Evolutionary conservation across 768 basidiomycete species (phyloP), one percentile per base, ranked within the genome.

Genomic region (Mycena polygramma): DNA sequence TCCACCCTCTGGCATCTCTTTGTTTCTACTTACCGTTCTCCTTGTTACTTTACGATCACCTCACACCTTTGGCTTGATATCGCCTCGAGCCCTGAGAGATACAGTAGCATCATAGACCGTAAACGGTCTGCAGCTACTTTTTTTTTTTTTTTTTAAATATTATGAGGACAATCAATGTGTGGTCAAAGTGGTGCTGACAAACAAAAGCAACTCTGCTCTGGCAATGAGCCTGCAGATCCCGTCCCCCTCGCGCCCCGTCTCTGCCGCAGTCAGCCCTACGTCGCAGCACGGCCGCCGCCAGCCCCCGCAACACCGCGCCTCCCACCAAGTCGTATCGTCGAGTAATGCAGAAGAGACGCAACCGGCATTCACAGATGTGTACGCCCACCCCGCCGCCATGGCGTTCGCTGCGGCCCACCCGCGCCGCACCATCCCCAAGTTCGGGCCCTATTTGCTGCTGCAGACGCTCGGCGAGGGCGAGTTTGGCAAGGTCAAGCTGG

Each of bases 401-500:
- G 92, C 92, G n/a, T 96, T 92, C 77, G 89, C 90, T 6, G 87
- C 92, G 0, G 92, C 93, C 0, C 94, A 96, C 75, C 94, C 94
- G 9, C 86, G 92, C 63, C 88, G 95, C n/a, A 90, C 90, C 30
- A 95, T 96, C 49, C 95, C 95, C 63, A 93, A 92, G 81, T 99
- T 99, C 74, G 98, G 98, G 0, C 96, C 97, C 0, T 99, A 99
- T 80, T 85, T 99, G 13, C 87, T 99, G 46, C 85, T 99, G 20
- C 97, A 99, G 80, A 99, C 98, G 0, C 87, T 99, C 22, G 98
- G 98, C 53, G 97, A 99, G 82, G 97, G 97, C 74, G 97, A 99
- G 84, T 98, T 98, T 77, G 97, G 96, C 54, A 99, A 99, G 80
- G 97, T 99, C 83, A 99, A 98, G 80, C 90, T 99, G n/a, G 97